These are phyloP conservation scores for Cenchrus americanus DNA, from an alignment of 176 grass and related monocot genomes.

Conservation along the genomic window DNA sequence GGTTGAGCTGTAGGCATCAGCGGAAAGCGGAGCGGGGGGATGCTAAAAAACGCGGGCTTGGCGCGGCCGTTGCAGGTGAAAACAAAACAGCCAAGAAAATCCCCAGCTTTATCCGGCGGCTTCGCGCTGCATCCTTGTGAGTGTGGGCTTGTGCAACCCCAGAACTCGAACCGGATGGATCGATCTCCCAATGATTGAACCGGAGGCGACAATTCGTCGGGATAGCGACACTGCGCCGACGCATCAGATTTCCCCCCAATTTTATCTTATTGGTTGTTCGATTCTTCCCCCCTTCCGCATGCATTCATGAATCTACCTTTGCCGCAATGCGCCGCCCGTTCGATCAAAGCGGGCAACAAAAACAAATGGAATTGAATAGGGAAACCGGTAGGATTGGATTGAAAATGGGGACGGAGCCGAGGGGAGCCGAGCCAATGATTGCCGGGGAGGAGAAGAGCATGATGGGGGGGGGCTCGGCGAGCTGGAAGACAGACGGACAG, in stretches of 20 bases:
- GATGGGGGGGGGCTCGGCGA: constrained; percentile 35
- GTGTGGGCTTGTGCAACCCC: constrained; percentile 31
- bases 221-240: constrained; percentile 74
- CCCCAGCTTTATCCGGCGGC: constrained; percentile 21
- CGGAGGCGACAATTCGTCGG: constrained; percentile 53
- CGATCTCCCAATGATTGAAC: constrained; percentile 65
- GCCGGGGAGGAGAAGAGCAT: constrained; percentile 36
- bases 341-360: constrained; percentile 4
- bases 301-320: constrained; percentile 21
- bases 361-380: background rate
- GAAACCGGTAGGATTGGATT: background rate
- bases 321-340: constrained; percentile 2
- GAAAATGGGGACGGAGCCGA: background rate
- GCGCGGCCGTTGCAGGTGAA: constrained; percentile 37
- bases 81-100: constrained; percentile 32
- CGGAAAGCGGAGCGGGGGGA: constrained; percentile 10
- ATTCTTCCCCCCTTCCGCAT: constrained; percentile 1
- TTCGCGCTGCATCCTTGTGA: constrained; percentile 39
- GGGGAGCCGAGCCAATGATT: constrained; percentile 50
- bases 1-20: constrained; percentile 49
- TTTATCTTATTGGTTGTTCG: constrained; percentile 12
- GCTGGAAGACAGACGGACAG: constrained; percentile 48
- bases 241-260: background rate
- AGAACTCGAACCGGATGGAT: constrained; percentile 44
- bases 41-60: constrained; percentile 37